A percentile compares a stretch with the other conserved stretches of the same genome.
These are phyloP conservation scores for Phialophora macrospora DNA, from an alignment of 2,329 filamentous ascomycete genomes.

Conservation along the genomic window DNA sequence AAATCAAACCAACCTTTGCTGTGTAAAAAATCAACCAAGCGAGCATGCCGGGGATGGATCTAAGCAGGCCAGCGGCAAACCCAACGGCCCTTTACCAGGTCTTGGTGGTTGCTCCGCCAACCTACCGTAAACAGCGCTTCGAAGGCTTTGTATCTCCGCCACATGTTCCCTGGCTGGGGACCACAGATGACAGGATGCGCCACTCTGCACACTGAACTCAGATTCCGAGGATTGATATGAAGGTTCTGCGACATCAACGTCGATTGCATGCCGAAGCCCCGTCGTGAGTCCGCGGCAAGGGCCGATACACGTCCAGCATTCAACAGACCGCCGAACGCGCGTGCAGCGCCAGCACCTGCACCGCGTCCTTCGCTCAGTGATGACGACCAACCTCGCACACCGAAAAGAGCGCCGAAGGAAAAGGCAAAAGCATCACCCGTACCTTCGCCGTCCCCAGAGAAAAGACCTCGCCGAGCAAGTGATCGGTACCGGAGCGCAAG, in stretches of 20 bases:
- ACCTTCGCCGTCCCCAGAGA: constrained; percentile 34
- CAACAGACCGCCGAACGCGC: constrained; percentile 40
- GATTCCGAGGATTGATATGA: constrained; percentile 25
- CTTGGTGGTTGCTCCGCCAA: neutral
- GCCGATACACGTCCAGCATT: constrained; percentile 43
- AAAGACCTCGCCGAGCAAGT: constrained; percentile 27
- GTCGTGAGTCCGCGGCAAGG: constrained; percentile 39
- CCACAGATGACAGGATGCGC: neutral
- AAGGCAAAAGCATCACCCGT: constrained; percentile 34
- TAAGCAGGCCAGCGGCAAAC: neutral
- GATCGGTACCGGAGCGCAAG: constrained; percentile 42
- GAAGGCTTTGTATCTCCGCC: neutral
- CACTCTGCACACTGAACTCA: neutral
- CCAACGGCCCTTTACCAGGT: neutral
- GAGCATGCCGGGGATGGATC: neutral
- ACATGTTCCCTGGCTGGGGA: neutral
- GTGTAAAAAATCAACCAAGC: neutral
- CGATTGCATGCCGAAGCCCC: constrained; percentile 39
- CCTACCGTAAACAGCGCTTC: neutral
- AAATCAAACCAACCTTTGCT: too few relatives aligned
- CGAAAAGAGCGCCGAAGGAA: constrained; percentile 32
- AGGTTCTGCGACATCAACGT: constrained; percentile 8
- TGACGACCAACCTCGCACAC: constrained; percentile 25
- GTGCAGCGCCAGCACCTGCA: constrained; percentile 36
- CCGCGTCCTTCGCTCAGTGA: constrained; percentile 16